phyloP scores from a whole-genome alignment of 768 basidiomycete genomes.

The Tubosaeta sp. region DNA sequence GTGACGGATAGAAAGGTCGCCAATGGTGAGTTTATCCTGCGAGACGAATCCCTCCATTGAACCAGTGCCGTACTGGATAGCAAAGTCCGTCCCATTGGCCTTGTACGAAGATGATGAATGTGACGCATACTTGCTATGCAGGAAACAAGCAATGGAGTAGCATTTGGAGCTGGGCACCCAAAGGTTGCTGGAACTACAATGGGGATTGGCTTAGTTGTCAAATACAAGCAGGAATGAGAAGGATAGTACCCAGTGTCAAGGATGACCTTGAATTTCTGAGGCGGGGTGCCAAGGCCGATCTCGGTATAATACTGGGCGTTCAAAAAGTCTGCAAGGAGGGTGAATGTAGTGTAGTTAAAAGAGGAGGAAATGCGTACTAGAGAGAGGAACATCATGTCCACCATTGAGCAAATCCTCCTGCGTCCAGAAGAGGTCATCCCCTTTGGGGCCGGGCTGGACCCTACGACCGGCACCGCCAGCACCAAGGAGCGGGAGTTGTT shows the following conservation, averaged over 20 bases:
- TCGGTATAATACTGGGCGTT: conserved; percentile 97
- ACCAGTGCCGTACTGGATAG: conserved; percentile 92
- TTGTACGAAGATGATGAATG: conserved; percentile 77
- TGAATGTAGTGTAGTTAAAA: neutral
- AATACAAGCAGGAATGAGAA: conserved; percentile 17
- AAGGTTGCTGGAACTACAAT: conserved; percentile 77
- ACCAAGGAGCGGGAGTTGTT: conserved; percentile 63
- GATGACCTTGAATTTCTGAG: conserved; percentile 90
- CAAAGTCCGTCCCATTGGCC: conserved; percentile 82
- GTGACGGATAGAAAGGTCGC: conserved; percentile 67
- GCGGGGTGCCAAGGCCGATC: conserved; percentile 77
- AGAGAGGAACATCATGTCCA: conserved; percentile 85
- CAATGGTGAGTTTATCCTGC: conserved; percentile 72
- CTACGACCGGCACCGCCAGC: conserved; percentile 69
- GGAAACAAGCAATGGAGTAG: conserved; percentile 89
- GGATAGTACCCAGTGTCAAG: conserved; percentile 79
- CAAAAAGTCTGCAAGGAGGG: conserved; percentile 70
- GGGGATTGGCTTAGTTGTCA: neutral
- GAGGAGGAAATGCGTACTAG: conserved; percentile 54
- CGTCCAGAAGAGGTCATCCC: conserved; percentile 73
- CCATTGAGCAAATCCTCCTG: conserved; percentile 66
- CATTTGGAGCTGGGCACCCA: conserved; percentile 87
- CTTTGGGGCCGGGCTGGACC: conserved; percentile 43
- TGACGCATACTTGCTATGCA: conserved; percentile 91
- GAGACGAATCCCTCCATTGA: conserved; percentile 97